These are phyloP conservation scores for Nothophoma quercina DNA, from an alignment of 2,329 filamentous ascomycete species.

Conservation along the genomic window DNA sequence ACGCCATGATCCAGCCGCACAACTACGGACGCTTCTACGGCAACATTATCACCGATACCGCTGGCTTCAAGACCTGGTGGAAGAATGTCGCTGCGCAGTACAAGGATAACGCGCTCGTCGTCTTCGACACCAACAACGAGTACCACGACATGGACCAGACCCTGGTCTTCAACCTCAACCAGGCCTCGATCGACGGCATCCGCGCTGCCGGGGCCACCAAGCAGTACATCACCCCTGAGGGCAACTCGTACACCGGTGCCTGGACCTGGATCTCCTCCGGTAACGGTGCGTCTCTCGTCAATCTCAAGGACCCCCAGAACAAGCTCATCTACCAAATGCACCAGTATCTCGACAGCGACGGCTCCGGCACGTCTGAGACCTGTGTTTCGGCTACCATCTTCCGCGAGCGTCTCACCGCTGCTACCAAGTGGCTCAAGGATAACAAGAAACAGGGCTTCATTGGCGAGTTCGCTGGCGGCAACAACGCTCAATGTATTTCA, in stretches of 20 bases:
- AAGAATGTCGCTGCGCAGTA: constrained; percentile 50
- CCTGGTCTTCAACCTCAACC: constrained; percentile 57
- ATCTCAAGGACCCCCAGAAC: constrained; percentile 60
- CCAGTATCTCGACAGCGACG: constrained; percentile 67
- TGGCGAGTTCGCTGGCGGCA: constrained; percentile 63
- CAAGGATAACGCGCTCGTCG: constrained; percentile 52
- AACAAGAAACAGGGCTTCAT: constrained; percentile 62
- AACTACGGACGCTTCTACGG: constrained; percentile 60
- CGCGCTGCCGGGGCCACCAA: constrained; percentile 53
- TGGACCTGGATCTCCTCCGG: constrained; percentile 60
- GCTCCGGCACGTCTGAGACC: constrained; percentile 58
- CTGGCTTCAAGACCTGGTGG: constrained; percentile 56
- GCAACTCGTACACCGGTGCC: constrained; percentile 58
- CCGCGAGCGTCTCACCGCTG: constrained; percentile 58
- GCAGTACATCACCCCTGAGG: constrained; percentile 69
- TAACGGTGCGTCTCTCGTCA: constrained; percentile 55
- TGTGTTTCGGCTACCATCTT: constrained; percentile 65
- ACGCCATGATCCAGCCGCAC: constrained; percentile 59
- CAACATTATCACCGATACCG: constrained; percentile 54
- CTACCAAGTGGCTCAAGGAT: constrained; percentile 62
- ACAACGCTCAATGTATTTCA: constrained; percentile 58
- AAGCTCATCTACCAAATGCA: constrained; percentile 69
- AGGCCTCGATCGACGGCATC: constrained; percentile 57
- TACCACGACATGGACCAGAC: constrained; percentile 55
- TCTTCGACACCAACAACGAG: constrained; percentile 60